Evolutionary conservation across 1,139 yeast species (phyloP).

Genomic region (Eremothecium sinecaudum): DNA sequence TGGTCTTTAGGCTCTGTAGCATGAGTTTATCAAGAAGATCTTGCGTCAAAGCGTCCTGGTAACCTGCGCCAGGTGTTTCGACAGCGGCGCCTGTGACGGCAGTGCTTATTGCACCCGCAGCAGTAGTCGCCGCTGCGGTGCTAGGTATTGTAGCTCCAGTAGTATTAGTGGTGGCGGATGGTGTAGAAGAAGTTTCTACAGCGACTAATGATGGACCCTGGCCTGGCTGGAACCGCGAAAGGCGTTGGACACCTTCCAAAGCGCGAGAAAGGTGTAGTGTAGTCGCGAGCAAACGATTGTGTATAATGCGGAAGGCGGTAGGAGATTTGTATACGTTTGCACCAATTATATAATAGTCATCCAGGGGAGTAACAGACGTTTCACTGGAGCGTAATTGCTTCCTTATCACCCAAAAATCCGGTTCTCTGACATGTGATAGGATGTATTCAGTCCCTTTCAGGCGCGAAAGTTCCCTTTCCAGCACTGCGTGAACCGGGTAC

Average conservation of each 20-base stretch:
- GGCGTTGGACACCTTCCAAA: constrained; percentile 17
- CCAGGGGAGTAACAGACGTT: constrained; percentile 43
- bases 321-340: constrained; percentile 94
- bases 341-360: constrained; percentile 80
- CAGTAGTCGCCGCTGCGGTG: constrained; percentile 12
- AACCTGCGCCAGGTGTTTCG: constrained; percentile 8
- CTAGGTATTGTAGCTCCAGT: constrained; percentile 15
- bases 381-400: constrained; percentile 62
- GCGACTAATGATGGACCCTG: constrained; percentile 28
- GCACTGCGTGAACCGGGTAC: constrained; percentile 29
- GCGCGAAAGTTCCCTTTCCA: constrained; percentile 50
- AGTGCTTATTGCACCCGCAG: constrained; percentile 10
- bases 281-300: constrained; percentile 41
- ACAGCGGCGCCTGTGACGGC: constrained; percentile 12
- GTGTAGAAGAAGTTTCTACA: background rate
- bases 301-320: constrained; percentile 43
- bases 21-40: constrained; percentile 28
- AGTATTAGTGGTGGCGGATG: constrained; percentile 9
- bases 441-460: constrained; percentile 85
- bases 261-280: constrained; percentile 23
- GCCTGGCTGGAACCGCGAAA: constrained; percentile 29
- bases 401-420: constrained; percentile 84
- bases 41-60: constrained; percentile 17
- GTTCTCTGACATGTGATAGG: constrained; percentile 66
- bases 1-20: constrained; percentile 27